phyloP scores from a whole-genome alignment of 768 basidiomycete species.

The Mycena filopes region DNA sequence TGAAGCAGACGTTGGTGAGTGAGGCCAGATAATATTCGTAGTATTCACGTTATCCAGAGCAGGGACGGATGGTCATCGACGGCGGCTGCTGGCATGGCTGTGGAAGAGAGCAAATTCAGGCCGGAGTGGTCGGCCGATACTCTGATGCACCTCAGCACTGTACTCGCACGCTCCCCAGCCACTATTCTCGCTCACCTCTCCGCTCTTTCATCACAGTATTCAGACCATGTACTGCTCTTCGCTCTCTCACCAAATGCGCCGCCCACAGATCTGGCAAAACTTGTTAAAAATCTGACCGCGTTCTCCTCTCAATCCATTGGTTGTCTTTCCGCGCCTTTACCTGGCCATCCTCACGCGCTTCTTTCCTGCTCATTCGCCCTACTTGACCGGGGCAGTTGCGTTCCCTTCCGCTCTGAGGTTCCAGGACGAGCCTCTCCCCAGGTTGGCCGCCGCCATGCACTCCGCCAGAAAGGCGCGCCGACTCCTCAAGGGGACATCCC shows the following conservation, averaged over 20 bases:
- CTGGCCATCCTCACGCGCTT: constrained; percentile 36
- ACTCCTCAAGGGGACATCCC: constrained; percentile 30
- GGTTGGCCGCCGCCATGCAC: constrained; percentile 80
- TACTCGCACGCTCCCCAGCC: constrained; percentile 50
- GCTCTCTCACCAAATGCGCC: constrained; percentile 58
- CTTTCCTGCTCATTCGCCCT: constrained; percentile 69
- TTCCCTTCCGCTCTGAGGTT: constrained; percentile 71
- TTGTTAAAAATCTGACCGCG: constrained; percentile 51
- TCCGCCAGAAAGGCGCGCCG: constrained; percentile 47
- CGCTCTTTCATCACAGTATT: constrained; percentile 42
- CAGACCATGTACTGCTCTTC: constrained; percentile 58
- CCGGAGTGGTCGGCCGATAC: background rate
- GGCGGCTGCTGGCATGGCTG: background rate
- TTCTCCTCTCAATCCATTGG: constrained; percentile 61
- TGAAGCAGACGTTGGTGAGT: constrained; percentile 33
- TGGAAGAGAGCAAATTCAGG: no score
- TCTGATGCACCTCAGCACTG: constrained; percentile 51
- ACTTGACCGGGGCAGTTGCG: constrained; percentile 55
- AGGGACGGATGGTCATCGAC: constrained; percentile 33
- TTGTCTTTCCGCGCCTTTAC: constrained; percentile 68
- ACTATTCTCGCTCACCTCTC: constrained; percentile 48
- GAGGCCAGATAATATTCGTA: background rate
- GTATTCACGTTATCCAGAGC: constrained; percentile 58
- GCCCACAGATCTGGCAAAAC: constrained; percentile 49
- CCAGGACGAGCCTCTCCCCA: constrained; percentile 67